A percentile compares a stretch with the other conserved stretches of the same genome.
These are phyloP conservation scores for Cutaneotrichosporon sp. DNA, from an alignment of 1,284 basidiomycete species.

Conservation along the genomic window DNA sequence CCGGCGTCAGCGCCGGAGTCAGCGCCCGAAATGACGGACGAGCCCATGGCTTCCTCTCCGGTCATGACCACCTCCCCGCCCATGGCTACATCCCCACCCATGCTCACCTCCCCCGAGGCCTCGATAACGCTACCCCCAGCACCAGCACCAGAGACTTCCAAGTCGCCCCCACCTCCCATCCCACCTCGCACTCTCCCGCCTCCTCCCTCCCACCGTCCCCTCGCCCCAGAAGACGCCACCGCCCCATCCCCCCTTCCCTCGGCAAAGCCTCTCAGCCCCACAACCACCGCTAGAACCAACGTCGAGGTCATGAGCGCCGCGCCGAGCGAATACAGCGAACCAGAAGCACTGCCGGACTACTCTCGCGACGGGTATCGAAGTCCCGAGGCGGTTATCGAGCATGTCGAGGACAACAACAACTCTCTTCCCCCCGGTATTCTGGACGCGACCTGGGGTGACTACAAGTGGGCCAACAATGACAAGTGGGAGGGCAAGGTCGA, in stretches of 20 bases:
- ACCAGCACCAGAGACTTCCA: not conserved
- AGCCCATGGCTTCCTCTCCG: not conserved
- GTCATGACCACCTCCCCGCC: not conserved
- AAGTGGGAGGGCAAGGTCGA: not conserved
- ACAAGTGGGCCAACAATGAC: slow-evolving; percentile 6
- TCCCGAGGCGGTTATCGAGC: slow-evolving; percentile 47
- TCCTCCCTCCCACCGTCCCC: not conserved
- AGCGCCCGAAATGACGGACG: not conserved
- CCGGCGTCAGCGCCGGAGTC: not conserved
- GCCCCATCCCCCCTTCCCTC: not conserved
- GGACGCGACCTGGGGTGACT: slow-evolving; percentile 20
- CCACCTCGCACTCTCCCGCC: not conserved
- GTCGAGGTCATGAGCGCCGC: not conserved
- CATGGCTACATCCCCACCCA: not conserved
- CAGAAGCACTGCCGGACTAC: slow-evolving; percentile 12
- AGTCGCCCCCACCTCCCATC: not conserved
- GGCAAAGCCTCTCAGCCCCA: not conserved
- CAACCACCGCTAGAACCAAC: not conserved
- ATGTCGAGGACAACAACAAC: slow-evolving; percentile 35
- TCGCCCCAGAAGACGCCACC: not conserved
- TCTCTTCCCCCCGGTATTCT: slow-evolving; percentile 40
- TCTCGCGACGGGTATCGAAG: slow-evolving; percentile 31
- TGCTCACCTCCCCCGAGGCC: not conserved
- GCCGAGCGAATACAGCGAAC: not conserved
- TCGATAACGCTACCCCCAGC: not conserved